These are phyloP conservation scores for Naumovozyma baii DNA, from an alignment of 805 yeast species.

Conservation along the genomic window DNA sequence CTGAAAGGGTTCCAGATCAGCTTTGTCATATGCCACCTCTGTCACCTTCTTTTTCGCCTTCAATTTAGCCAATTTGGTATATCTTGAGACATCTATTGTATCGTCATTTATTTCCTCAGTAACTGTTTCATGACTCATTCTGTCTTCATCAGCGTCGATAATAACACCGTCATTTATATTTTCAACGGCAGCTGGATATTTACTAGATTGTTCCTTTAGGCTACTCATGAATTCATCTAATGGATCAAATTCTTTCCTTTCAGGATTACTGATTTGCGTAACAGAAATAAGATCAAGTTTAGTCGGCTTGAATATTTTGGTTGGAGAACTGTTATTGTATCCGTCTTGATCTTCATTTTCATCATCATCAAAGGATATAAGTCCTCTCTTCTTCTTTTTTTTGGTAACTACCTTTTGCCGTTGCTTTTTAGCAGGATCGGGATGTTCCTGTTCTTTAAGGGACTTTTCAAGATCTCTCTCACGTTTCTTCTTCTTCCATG, in stretches of 20 bases:
- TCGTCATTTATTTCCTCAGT: conserved; percentile 23
- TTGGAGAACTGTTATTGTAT: no score
- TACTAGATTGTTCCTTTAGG: background rate
- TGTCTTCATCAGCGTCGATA: conserved; percentile 14
- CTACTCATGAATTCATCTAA: conserved; percentile 38
- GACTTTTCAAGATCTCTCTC: conserved; percentile 13
- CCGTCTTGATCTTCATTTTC: conserved; percentile 19
- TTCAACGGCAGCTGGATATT: conserved; percentile 1
- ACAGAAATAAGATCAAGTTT: background rate
- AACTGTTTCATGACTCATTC: conserved; percentile 3
- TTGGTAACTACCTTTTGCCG: background rate
- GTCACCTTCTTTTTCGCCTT: conserved; percentile 31
- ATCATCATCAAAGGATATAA: conserved; percentile 10
- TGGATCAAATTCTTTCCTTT: conserved; percentile 29
- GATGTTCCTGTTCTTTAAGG: conserved; percentile 1
- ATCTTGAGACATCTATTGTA: conserved; percentile 31
- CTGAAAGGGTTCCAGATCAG: conserved; percentile 42
- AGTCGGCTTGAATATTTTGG: background rate
- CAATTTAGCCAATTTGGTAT: conserved; percentile 31
- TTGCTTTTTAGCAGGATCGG: background rate
- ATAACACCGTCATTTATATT: conserved; percentile 13
- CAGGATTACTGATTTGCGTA: background rate
- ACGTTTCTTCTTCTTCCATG: conserved; percentile 41
- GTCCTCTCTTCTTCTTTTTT: conserved; percentile 2
- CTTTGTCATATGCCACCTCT: conserved; percentile 21